Percentiles rank a stretch among this genome's conserved stretches.
phyloP scores from a whole-genome alignment of 345 rosid species.

The Jatropha curcas region DNA sequence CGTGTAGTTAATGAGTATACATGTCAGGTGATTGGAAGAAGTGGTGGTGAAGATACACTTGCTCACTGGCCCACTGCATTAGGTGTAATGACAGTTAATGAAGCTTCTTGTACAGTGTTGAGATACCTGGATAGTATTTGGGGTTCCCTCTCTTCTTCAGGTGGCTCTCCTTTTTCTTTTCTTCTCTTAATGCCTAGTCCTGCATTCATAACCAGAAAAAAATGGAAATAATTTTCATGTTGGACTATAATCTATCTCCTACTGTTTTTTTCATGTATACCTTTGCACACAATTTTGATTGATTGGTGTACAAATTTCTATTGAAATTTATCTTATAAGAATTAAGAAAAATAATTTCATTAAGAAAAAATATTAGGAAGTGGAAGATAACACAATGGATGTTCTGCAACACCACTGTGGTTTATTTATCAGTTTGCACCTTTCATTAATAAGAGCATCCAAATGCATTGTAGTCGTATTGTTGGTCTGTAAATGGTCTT shows the following conservation, averaged over 20 bases:
- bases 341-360: not conserved
- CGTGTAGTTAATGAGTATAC: conserved; percentile 23
- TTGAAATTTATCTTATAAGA: not conserved
- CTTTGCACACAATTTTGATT: not conserved
- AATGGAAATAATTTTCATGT: not conserved
- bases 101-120: conserved; percentile 74
- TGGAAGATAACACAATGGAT: not conserved
- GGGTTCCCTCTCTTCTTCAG: conserved; percentile 81
- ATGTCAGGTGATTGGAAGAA: conserved; percentile 68
- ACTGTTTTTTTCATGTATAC: not conserved
- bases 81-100: conserved; percentile 69
- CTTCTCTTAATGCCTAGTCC: conserved; percentile 1
- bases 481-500: not conserved
- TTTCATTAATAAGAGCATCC: not conserved
- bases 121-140: conserved; percentile 77
- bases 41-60: conserved; percentile 93
- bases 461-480: not conserved
- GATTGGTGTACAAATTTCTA: not conserved
- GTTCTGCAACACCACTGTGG: not conserved
- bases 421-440: not conserved
- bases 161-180: conserved; percentile 36
- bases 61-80: conserved; percentile 91
- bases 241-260: too few species aligned
- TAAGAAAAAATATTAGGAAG: not conserved
- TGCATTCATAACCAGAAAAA: too few species aligned